Base-by-base conservation (phyloP, 2,329 filamentous ascomycete species). In the Ceratocystis ficicola region DNA sequence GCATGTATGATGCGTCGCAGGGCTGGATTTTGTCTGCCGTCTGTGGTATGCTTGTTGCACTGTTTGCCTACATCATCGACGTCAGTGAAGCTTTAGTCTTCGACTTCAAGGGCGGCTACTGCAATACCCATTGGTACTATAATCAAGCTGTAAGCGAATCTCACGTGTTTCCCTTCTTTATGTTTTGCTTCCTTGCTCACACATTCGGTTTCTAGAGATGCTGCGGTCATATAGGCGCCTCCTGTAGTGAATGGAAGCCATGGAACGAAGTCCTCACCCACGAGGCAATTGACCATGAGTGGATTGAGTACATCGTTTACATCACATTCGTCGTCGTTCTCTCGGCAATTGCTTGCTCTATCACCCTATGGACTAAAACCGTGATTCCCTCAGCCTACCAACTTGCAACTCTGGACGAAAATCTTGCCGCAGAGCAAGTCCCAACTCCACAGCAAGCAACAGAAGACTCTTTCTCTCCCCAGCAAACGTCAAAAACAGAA, bases 1-100 rank as follows among this genome's bases (percentile, higher is more conserved):
- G 89, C 1, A 81, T 88, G 72, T 89, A 94, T 68, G 94, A 99
- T 73, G 88, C 89, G 62, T 86, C 88, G 3, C 92, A 97, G 75
- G 94, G 93, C 59, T 99, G 94, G 94, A 85, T 97, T 66, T 78
- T 97, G 59, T 94, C 94, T 64, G 93, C 91, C 5, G 77, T 97
- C 25, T 94, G 95, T 66, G 94, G 94, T 36, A 86, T 90, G 70
- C 77, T 95, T 41, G 90, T 94, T 0, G 94, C 94, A 8, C 79
- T 87, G 7, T 80, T 96, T 66, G 94, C 94, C 20, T 99, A 96
- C 74, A 82, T 87, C 57, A 90, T 97, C 69, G 90, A 96, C 74
- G 83, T 96, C 32, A 87, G 89, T 2, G 94, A 99, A 76, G 84
- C 86, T 1, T 84, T 86, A 1, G 81, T 95, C 4, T 99, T 95